These are phyloP conservation scores for Helminthosporium solani DNA, from an alignment of 2,329 filamentous ascomycete species.

Conservation along the genomic window DNA sequence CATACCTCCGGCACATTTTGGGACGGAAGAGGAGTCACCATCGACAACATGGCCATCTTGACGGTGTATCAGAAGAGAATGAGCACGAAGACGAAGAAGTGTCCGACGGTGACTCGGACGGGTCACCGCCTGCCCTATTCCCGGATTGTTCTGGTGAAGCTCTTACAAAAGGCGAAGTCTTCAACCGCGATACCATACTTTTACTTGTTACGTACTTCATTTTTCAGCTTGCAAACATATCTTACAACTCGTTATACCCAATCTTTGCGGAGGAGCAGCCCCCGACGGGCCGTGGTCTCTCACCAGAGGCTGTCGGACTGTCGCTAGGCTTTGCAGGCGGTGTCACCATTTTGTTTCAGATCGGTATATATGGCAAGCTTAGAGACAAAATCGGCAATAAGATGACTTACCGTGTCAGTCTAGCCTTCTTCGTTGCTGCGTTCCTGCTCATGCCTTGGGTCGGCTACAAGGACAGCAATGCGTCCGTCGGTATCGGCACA, in stretches of 20 bases:
- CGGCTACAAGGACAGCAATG: conserved; percentile 66
- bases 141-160: conserved; percentile 42
- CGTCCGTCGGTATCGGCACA: conserved; percentile 53
- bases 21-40: conserved; percentile 23
- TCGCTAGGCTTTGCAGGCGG: conserved; percentile 80
- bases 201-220: conserved; percentile 85
- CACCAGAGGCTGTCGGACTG: conserved; percentile 78
- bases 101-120: conserved; percentile 45
- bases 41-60: conserved; percentile 32
- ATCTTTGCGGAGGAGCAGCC: conserved; percentile 78
- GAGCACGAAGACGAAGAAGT: conserved; percentile 47
- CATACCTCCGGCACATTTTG: conserved; percentile 54
- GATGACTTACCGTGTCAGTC: conserved; percentile 74
- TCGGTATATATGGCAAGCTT: conserved; percentile 77
- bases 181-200: conserved; percentile 79
- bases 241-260: conserved; percentile 92
- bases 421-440: conserved; percentile 77
- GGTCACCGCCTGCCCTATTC: conserved; percentile 43
- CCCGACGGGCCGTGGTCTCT: conserved; percentile 74
- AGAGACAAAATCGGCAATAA: conserved; percentile 81
- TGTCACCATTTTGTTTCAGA: conserved; percentile 86
- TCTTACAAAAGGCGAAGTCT: conserved; percentile 60
- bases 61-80: conserved; percentile 42
- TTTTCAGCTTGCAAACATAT: conserved; percentile 91
- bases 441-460: conserved; percentile 90